These are phyloP conservation scores for Eutypella sp. DNA, from an alignment of 2,329 filamentous ascomycete species.

Conservation along the genomic window DNA sequence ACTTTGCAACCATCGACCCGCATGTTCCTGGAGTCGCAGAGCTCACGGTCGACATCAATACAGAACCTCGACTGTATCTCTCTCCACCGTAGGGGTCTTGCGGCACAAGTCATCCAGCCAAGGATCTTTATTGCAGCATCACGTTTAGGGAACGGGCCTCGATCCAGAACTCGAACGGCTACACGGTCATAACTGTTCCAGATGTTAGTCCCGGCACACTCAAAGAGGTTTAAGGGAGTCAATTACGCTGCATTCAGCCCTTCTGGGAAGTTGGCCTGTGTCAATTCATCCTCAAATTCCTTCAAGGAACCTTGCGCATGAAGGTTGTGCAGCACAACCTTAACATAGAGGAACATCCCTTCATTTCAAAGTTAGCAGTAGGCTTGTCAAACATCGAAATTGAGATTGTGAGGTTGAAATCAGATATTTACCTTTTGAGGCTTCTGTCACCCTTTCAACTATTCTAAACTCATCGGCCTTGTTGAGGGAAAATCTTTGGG, in stretches of 20 bases:
- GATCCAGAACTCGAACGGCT: constrained; percentile 4
- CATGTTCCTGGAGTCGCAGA: constrained; percentile 1
- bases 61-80: constrained; percentile 9
- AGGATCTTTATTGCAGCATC: constrained; percentile 5
- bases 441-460: not conserved
- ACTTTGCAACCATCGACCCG: constrained; percentile 5
- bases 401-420: not conserved
- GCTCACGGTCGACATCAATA: constrained; percentile 2
- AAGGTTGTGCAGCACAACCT: constrained; percentile 17
- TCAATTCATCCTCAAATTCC: constrained; percentile 17
- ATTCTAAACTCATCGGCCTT: not conserved
- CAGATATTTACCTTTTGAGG: not conserved
- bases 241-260: too few relatives aligned
- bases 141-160: not conserved
- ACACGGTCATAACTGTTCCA: constrained; percentile 8
- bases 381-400: not conserved
- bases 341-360: constrained; percentile 17
- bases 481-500: not conserved
- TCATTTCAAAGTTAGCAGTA: not conserved
- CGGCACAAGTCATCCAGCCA: constrained; percentile 6
- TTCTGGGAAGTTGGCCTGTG: too few relatives aligned
- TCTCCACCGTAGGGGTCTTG: constrained; percentile 5
- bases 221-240: too few relatives aligned
- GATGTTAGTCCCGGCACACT: too few relatives aligned
- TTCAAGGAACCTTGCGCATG: constrained; percentile 6